Base-by-base conservation (phyloP, 2,329 filamentous ascomycete species). In the Decorospora gaudefroyi region DNA sequence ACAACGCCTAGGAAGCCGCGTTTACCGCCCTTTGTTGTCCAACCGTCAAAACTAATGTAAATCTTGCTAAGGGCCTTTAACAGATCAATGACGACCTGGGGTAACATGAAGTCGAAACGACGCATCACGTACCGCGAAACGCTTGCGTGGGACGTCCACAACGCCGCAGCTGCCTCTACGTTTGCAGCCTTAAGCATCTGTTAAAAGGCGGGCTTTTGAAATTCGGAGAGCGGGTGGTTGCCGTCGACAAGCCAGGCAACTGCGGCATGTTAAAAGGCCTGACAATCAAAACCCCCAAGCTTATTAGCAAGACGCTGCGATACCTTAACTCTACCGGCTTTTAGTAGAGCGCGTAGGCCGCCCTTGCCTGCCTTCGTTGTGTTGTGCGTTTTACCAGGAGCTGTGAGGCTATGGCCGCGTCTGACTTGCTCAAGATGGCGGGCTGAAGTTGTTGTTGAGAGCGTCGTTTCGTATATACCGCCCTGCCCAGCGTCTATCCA, bases 11-110 rank as follows among this genome's bases (percentile, higher is more conserved):
- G 19, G 17, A 28, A 43, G 34, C 34, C 34, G 25, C 34, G 34
- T 15, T 40, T 40, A 13, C 37, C 37, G 19, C 37, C 28, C 18
- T 40, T 40, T 13, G 37, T 40, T 12, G 37, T 40, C 37, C 25
- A n/a, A n/a, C n/a, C n/a, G n/a, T n/a, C n/a, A n/a, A n/a, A n/a
- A n/a, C n/a, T n/a, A n/a, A n/a, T n/a, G n/a, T n/a, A n/a, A n/a
- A n/a, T n/a, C n/a, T n/a, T n/a, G n/a, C n/a, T n/a, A n/a, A n/a
- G n/a, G n/a, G 28, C 8, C 28, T 29, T 25, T 40, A 27, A 30
- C 17, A 40, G 37, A 11, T 40, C 28, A 31, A 5, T 8, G 13
- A 30, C 26, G 16, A 40, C 37, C 11, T 23, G 17, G 7, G 37
- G 37, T 12, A 21, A 27, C 15, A 40, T 17, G 19, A 22, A 23